Evolutionary conservation across 2,329 filamentous ascomycete species (phyloP).

Genomic region (Alternaria tenuissima): DNA sequence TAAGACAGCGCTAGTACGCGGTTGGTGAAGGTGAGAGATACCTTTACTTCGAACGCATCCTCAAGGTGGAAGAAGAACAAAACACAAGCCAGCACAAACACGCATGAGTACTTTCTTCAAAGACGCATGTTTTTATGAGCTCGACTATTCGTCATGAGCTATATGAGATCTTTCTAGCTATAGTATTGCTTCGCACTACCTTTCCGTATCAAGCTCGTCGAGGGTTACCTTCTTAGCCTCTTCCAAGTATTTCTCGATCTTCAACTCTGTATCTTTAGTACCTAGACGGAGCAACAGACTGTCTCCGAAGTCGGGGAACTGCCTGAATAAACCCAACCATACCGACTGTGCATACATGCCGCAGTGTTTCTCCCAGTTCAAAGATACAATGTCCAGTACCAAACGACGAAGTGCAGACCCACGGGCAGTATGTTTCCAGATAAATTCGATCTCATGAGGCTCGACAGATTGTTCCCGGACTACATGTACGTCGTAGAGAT

Average conservation of each 20-base stretch:
- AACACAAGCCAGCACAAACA: background rate
- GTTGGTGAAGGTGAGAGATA: background rate
- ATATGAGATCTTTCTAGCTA: background rate
- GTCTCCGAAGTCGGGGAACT: background rate
- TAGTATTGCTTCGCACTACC: background rate
- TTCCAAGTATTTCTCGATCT: background rate
- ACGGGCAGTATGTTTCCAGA: background rate
- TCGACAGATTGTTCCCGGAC: fast-evolving
- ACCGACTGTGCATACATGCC: background rate
- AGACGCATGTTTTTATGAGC: background rate
- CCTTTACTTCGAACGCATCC: background rate
- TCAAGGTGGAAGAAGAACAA: background rate
- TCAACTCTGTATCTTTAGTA: fast-evolving
- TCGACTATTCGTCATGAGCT: background rate
- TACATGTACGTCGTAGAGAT: background rate
- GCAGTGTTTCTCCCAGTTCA: background rate
- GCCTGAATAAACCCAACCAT: background rate
- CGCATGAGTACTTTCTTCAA: background rate
- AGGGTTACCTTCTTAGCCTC: background rate
- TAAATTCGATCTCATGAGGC: background rate
- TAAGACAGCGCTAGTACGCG: background rate
- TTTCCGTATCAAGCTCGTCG: background rate
- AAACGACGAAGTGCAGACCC: background rate
- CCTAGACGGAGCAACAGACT: background rate
- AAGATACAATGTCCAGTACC: background rate